Evolutionary conservation across 129 eudicot species (phyloP), one percentile per base, ranked within the genome.

Genomic region (Chrysanthemum makinoi): DNA sequence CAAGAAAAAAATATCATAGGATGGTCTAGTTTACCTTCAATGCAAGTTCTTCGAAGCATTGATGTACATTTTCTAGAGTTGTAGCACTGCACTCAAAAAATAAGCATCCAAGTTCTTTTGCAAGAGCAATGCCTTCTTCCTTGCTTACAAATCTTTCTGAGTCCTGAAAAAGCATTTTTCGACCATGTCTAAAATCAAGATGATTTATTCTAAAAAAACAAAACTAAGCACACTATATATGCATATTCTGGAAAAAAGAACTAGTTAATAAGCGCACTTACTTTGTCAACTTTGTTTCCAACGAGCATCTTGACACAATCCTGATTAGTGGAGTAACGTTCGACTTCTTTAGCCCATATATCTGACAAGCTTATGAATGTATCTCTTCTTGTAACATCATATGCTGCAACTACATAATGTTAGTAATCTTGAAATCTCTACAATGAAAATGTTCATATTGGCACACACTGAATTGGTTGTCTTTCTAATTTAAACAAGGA

Each of bases 341-440:
- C 96, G 62, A 86, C 76, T 72, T 88, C 91, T 68, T 81, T 85
- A 9, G 91, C 96, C 96, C 96, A 88, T 20, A 88, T 80, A 47
- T 85, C 89, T 61, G 88, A 83, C 80, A 88, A 59, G 80, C 86
- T 85, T 58, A 87, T 85, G 65, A 83, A 88, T 15, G 91, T 85
- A 52, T 88, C 91, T 75, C 96, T 85, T 77, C 91, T 79, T 60
- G 91, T 85, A 49, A 88, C 96, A 69, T 88, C 96, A 86, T 85
- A 88, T 6, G 83, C 95, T 88, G 62, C 24, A 19, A 65, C 28
- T 44, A 43, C 0, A 62, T 64, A 39, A 13, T 44, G 12, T 44
- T 43, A 65, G 69, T 44, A 7, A 39, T 10, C n/a, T 33, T 65
- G 30, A 43, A 17, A 65, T 17, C 10, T 39, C 18, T 44, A 22